Evolutionary conservation across 2,329 filamentous ascomycete genomes (phyloP), one percentile per base, ranked within the genome.

Genomic region (Penicillium sp.): DNA sequence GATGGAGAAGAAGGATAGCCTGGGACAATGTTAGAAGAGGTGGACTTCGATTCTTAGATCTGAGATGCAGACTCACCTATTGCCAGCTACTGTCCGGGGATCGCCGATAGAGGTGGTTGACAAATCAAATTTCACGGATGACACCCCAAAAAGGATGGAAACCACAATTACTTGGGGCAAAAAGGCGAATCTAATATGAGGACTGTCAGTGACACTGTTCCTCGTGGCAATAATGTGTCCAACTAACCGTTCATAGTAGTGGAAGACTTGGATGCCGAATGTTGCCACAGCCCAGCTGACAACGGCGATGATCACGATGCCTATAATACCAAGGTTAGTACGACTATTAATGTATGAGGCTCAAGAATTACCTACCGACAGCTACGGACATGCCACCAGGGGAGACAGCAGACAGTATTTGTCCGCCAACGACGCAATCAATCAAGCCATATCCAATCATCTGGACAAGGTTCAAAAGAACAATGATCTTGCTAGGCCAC

Each of bases 1-100:
- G 47, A 91, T 77, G 12, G 84, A 87, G 72, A 91, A 88, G 73
- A 89, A 91, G 5, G 86, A 88, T 33, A 91, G 75, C 42, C 75
- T 77, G 19, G 27, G 17, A 47, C n/a, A 2, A 25, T n/a, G 25
- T 41, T 29, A 23, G 25, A 17, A 25, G 5, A 33, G 0, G 17
- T 15, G 1, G n/a, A 7, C 31, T 31, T 33, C 15, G 1, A 21
- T 25, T 31, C 4, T 27, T 7, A 5, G 3, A 12, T 27, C 19
- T 29, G 2, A 36, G 4, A 17, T 45, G 15, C 5, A 25, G 10
- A 48, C 62, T 53, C 59, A 74, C 73, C 74, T 70, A 31, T 77
- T 75, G 25, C 83, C 86, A 15, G 77, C 74, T 8, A 86, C 66
- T 2, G 83, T 84, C 43, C 78, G 72, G 15, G 77, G 66, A 45